Evolutionary conservation across 257 asterid species (phyloP), one percentile per base, ranked within the genome.

Genomic region (Pogostemon cablin): DNA sequence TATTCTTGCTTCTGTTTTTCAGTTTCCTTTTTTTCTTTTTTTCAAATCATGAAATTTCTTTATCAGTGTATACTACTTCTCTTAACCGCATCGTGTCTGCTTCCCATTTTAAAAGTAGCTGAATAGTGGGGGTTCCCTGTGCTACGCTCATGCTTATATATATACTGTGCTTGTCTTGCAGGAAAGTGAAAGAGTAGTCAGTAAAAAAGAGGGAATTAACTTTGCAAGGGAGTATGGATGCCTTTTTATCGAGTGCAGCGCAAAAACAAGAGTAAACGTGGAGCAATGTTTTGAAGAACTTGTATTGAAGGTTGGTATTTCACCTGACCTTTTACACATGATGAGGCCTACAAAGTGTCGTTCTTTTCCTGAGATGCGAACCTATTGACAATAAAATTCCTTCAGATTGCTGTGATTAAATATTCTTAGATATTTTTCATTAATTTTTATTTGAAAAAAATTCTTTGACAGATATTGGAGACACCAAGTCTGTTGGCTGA

Each of bases 221-320:
- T 86, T 92, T 79, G 98, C 97, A 6, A 83, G 95, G 85, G 90
- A 93, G 70, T 87, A 86, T 48, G 95, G 97, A 11, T 88, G 97
- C 80, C 88, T 93, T 72, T 93, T 93, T 85, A 87, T 90, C 20
- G 98, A 93, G 78, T 93, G 97, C 54, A 93, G 98, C 79, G 98
- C 98, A 44, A 93, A 87, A 82, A 91, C 98, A 55, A 88, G 92
- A 73, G 84, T 77, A 50, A 93, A 93, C 12, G 98, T 93, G 78
- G 97, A 93, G 85, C 97, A 90, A 65, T 90, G 98, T 81, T 93
- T 90, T 72, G 97, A 93, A 80, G 97, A 93, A 82, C 96, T 93
- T 7, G 92, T 87, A 77, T 75, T 90, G 74, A 93, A 90, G 95
- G 96, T 90, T 72, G 61, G 79, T 61, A 15, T 57, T 37, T 57